phyloP scores from a whole-genome alignment of 106 monocot genomes.

The Ottelia alismoides region DNA sequence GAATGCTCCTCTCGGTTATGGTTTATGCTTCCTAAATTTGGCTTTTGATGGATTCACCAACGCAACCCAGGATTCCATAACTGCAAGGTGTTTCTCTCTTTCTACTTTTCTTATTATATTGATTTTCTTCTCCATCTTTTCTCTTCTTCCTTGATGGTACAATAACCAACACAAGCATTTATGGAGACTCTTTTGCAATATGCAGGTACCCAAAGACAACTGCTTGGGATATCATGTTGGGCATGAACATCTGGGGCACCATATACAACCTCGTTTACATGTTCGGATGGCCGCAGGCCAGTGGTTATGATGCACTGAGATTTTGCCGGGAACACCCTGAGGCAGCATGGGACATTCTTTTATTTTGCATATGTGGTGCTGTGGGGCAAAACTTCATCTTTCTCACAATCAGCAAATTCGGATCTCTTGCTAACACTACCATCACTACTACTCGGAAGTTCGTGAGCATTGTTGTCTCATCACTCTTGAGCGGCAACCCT shows the following conservation, averaged over 20 bases:
- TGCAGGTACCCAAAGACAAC: conserved; percentile 79
- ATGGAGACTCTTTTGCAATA: neutral
- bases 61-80: conserved; percentile 93
- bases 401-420: conserved; percentile 71
- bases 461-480: conserved; percentile 92
- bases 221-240: conserved; percentile 98
- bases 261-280: conserved; percentile 70
- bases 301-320: conserved; percentile 56
- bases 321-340: conserved; percentile 83
- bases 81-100: conserved; percentile 60
- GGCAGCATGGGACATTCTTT: conserved; percentile 89
- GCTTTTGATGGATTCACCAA: conserved; percentile 96
- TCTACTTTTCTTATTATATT: too few species aligned
- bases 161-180: too few species aligned
- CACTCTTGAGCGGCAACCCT: conserved; percentile 79
- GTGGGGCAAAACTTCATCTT: conserved; percentile 95
- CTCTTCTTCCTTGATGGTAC: too few species aligned
- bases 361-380: conserved; percentile 88
- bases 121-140: too few species aligned
- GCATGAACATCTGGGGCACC: conserved; percentile 97
- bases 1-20: conserved; percentile 92
- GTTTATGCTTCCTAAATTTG: conserved; percentile 83
- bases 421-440: conserved; percentile 89
- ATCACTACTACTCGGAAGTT: conserved; percentile 94
- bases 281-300: conserved; percentile 69